Percentiles rank a stretch among this genome's conserved stretches.
Conservation (phyloP, 2,329 filamentous ascomycete species). For the Phaeophleospora eucalypticola region DNA sequence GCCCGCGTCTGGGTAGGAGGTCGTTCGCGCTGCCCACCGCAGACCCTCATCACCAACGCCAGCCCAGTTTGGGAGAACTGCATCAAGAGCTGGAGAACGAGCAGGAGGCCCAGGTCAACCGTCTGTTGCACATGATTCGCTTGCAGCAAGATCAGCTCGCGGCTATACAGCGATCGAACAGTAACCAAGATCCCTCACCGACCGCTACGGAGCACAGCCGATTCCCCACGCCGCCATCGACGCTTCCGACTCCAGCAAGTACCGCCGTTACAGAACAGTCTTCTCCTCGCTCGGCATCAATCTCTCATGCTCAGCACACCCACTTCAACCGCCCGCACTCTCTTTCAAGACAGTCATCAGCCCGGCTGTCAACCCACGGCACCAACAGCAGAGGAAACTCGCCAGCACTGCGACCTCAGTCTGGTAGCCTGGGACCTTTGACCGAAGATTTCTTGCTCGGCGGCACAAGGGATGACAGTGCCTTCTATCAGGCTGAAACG, state of each 20-base stretch:
- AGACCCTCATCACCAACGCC: constrained; percentile 57
- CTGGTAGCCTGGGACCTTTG: constrained; percentile 43
- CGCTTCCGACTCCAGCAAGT: constrained; percentile 34
- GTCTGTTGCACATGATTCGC: constrained; percentile 71
- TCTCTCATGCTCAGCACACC: constrained; percentile 20
- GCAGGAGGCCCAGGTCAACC: constrained; percentile 75
- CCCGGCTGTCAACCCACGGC: constrained; percentile 28
- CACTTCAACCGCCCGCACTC: constrained; percentile 31
- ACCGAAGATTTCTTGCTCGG: constrained; percentile 57
- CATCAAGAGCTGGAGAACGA: constrained; percentile 76
- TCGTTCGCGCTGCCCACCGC: constrained; percentile 44
- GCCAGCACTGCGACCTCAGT: constrained; percentile 52
- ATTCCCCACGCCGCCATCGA: constrained; percentile 35
- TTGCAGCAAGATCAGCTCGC: constrained; percentile 68
- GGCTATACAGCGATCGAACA: constrained; percentile 44
- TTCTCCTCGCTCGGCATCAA: constrained; percentile 18
- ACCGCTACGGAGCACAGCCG: constrained; percentile 18
- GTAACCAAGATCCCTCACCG: constrained; percentile 31
- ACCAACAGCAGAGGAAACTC: constrained; percentile 39
- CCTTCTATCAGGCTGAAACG: constrained; percentile 78
- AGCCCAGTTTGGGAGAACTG: constrained; percentile 70
- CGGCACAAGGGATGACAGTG: constrained; percentile 64
- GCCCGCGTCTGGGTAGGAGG: constrained; percentile 21
- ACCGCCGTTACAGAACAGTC: constrained; percentile 42
- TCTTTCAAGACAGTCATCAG: constrained; percentile 44